Evolutionary conservation across 495 filamentous ascomycete genomes (phyloP).

Genomic region (Trichoderma gamsii): DNA sequence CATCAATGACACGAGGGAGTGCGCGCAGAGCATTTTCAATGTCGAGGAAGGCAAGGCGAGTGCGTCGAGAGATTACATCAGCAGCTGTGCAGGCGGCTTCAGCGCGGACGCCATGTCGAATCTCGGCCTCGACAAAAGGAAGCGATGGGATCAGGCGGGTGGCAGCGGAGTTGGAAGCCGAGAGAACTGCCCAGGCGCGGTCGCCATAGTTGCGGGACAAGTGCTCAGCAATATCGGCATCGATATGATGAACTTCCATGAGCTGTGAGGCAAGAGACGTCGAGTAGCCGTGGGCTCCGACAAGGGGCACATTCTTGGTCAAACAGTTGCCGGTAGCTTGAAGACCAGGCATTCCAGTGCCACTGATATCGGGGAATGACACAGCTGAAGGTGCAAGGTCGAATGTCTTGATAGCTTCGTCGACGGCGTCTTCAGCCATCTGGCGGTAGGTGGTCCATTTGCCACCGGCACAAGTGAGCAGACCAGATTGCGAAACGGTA

Average conservation of each 20-base stretch:
- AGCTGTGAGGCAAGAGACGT: constrained; percentile 79
- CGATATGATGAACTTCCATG: constrained; percentile 70
- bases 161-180: constrained; percentile 55
- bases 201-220: constrained; percentile 66
- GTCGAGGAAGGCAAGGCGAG: constrained; percentile 68
- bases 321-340: constrained; percentile 61
- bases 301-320: constrained; percentile 63
- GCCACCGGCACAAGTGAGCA: constrained; percentile 69
- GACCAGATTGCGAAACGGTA: constrained; percentile 59
- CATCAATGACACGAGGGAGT: constrained; percentile 62
- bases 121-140: constrained; percentile 71
- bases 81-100: constrained; percentile 73
- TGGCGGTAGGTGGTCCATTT: constrained; percentile 83
- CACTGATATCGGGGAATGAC: constrained; percentile 46
- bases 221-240: constrained; percentile 69
- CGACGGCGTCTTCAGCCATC: constrained; percentile 68
- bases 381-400: background rate
- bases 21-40: constrained; percentile 73
- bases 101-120: constrained; percentile 65
- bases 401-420: constrained; percentile 13
- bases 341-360: constrained; percentile 44
- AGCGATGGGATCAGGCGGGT: constrained; percentile 60
- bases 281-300: constrained; percentile 70
- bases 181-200: constrained; percentile 71
- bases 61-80: constrained; percentile 69